phyloP scores from a whole-genome alignment of 176 grass and related monocot genomes.

The Aegilops bicornis region DNA sequence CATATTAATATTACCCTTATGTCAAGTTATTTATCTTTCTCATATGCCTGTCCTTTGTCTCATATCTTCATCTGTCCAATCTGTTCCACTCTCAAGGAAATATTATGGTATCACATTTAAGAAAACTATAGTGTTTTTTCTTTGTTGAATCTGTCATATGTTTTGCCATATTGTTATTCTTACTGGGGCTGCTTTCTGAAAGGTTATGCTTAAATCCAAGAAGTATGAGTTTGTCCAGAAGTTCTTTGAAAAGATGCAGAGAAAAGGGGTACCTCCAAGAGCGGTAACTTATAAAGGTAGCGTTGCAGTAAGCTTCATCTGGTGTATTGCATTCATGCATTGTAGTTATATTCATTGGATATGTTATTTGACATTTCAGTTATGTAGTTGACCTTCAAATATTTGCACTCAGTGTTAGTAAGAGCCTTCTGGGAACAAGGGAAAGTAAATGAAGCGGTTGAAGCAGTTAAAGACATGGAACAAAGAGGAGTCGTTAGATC shows the following conservation, averaged over 20 bases:
- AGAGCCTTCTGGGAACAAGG: slow-evolving; percentile 85
- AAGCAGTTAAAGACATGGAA: slow-evolving; percentile 86
- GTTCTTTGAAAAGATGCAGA: slow-evolving; percentile 88
- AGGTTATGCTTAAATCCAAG: slow-evolving; percentile 93
- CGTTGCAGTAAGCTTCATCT: neutral
- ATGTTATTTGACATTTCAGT: neutral
- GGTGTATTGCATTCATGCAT: neutral
- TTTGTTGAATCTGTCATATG: slow-evolving; percentile 15
- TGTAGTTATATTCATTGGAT: neutral
- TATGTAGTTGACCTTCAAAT: slow-evolving; percentile 9
- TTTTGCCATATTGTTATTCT: slow-evolving; percentile 34
- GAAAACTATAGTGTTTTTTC: neutral
- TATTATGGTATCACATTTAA: neutral
- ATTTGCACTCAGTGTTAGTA: slow-evolving; percentile 64
- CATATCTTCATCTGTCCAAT: neutral
- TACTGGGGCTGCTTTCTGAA: slow-evolving; percentile 48
- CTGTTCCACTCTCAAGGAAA: neutral
- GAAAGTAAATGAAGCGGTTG: slow-evolving; percentile 75
- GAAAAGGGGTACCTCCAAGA: slow-evolving; percentile 70
- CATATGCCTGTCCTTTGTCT: slow-evolving; percentile 17
- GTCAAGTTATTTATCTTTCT: neutral
- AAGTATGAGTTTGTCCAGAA: slow-evolving; percentile 86
- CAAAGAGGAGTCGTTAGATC: slow-evolving; percentile 80
- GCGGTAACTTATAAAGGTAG: slow-evolving; percentile 90
- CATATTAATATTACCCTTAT: slow-evolving; percentile 25